A percentile compares a stretch with the other conserved stretches of the same genome.
Conservation (phyloP, 805 yeast genomes). For the Blastobotrys attinorum region DNA sequence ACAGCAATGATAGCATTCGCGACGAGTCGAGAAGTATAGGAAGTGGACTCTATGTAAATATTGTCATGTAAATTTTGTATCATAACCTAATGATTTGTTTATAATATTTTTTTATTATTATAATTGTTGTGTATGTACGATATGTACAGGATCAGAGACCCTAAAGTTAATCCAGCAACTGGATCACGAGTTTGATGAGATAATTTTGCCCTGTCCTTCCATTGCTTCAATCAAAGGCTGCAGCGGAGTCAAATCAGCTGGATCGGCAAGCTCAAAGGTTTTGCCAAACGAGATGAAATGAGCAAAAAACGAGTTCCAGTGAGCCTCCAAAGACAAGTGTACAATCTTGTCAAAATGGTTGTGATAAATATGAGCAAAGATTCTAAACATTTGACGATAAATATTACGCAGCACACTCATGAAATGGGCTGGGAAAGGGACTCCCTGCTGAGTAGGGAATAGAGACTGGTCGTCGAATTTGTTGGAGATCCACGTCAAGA, state of each 20-base stretch:
- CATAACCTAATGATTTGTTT: neutral
- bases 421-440: slow-evolving; percentile 83
- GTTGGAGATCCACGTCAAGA: slow-evolving; percentile 79
- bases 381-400: slow-evolving; percentile 85
- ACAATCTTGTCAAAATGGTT: slow-evolving; percentile 90
- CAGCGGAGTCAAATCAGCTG: slow-evolving; percentile 72
- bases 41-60: no score
- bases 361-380: slow-evolving; percentile 90
- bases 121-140: no score
- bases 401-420: slow-evolving; percentile 78
- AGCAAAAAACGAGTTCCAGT: slow-evolving; percentile 95
- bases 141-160: no score
- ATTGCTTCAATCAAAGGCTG: slow-evolving; percentile 66
- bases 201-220: slow-evolving; percentile 81
- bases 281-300: slow-evolving; percentile 83
- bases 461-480: slow-evolving; percentile 82
- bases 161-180: no score
- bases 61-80: neutral
- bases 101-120: no score
- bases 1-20: no score
- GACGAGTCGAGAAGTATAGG: no score
- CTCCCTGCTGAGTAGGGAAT: slow-evolving; percentile 86
- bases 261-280: slow-evolving; percentile 75
- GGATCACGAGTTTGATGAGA: no score
- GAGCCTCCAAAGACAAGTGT: slow-evolving; percentile 91